Conservation (phyloP, 208 protist genomes). For the Wallacemonas sp. region DNA sequence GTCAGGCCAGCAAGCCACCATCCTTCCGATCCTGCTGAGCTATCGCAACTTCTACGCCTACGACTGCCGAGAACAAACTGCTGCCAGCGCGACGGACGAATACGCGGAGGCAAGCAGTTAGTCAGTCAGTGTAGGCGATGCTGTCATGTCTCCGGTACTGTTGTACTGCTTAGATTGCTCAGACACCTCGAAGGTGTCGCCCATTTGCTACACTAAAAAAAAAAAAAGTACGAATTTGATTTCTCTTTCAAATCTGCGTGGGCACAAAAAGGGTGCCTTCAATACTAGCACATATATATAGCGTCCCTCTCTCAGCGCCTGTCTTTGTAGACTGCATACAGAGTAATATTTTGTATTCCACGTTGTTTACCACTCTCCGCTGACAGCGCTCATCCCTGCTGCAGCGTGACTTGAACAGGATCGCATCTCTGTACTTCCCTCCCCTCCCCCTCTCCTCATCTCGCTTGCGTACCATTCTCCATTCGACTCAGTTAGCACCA, state of each 20-base stretch:
- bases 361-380: too few species aligned
- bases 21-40: conserved; percentile 85
- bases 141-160: conserved; percentile 12
- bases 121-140: background rate
- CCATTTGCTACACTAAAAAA: too few species aligned
- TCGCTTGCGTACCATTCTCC: conserved; percentile 17
- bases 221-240: too few species aligned
- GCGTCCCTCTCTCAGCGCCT: too few species aligned
- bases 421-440: conserved; percentile 1
- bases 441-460: background rate
- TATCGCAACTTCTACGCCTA: conserved; percentile 89
- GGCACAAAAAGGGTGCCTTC: too few species aligned
- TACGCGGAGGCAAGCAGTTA: conserved; percentile 32
- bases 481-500: conserved; percentile 20
- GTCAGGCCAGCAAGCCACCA: conserved; percentile 79
- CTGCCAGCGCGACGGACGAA: conserved; percentile 73
- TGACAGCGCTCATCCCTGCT: too few species aligned
- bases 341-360: too few species aligned
- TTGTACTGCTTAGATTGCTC: conserved; percentile 15
- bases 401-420: too few species aligned
- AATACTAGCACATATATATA: too few species aligned
- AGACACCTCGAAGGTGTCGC: too few species aligned
- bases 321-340: too few species aligned
- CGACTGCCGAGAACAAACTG: conserved; percentile 88
- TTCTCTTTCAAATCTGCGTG: too few species aligned